Conservation (phyloP, 2,329 filamentous ascomycete genomes). For the Sporothrix dimorphospora region DNA sequence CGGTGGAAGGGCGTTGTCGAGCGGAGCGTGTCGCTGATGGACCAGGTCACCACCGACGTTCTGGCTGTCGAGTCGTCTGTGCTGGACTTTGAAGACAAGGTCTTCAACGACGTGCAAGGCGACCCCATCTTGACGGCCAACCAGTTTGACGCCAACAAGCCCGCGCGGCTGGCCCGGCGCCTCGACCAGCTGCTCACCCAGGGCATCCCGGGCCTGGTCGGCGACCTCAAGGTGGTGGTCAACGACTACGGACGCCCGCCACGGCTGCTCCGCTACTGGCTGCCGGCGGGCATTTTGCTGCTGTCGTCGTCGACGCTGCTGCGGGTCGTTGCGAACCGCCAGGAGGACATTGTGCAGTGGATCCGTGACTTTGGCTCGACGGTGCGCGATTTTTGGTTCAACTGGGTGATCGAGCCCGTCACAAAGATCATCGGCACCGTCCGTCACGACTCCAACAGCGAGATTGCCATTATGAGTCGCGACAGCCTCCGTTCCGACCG, state of each 20-base stretch:
- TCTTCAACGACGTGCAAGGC: slow-evolving; percentile 65
- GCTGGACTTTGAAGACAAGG: slow-evolving; percentile 66
- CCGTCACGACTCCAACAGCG: slow-evolving; percentile 86
- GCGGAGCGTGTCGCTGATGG: slow-evolving; percentile 81
- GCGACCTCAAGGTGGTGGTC: slow-evolving; percentile 59
- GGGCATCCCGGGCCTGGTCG: slow-evolving; percentile 69
- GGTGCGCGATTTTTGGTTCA: slow-evolving; percentile 86
- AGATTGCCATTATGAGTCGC: slow-evolving; percentile 95
- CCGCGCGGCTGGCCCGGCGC: slow-evolving; percentile 65
- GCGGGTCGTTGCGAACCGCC: slow-evolving; percentile 72
- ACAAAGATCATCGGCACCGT: slow-evolving; percentile 88
- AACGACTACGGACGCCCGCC: slow-evolving; percentile 74
- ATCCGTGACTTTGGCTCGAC: slow-evolving; percentile 78
- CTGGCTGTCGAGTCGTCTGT: slow-evolving; percentile 65
- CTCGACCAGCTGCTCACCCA: slow-evolving; percentile 69
- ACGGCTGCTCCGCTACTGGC: slow-evolving; percentile 81
- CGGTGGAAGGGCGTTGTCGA: slow-evolving; percentile 74
- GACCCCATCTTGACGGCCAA: slow-evolving; percentile 62
- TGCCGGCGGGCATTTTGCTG: slow-evolving; percentile 71
- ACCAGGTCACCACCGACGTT: slow-evolving; percentile 77
- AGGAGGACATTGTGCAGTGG: slow-evolving; percentile 79
- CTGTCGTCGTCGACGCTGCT: slow-evolving; percentile 88
- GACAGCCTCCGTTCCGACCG: slow-evolving; percentile 88
- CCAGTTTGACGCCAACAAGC: slow-evolving; percentile 55
- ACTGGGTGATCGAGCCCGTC: slow-evolving; percentile 90